Base-by-base conservation (phyloP, 768 basidiomycete genomes). In the Rubroboletus pulcherrimus region DNA sequence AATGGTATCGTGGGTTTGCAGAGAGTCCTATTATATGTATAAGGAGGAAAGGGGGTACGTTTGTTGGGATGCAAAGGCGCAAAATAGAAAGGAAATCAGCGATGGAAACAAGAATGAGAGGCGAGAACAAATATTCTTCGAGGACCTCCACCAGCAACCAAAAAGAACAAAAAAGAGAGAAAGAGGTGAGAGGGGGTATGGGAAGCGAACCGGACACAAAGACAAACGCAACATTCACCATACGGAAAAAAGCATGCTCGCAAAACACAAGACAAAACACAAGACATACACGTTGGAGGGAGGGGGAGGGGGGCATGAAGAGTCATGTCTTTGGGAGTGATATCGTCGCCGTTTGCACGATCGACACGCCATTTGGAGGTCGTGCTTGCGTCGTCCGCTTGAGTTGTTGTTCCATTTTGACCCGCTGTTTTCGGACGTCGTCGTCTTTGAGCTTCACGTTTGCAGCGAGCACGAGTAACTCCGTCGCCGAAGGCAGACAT, bases 391-490 rank as follows among this genome's bases (percentile, higher is more conserved):
- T 74, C 55, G 86, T 84, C 39, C 82, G 77, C 63, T 86, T 89
- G 33, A 84, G 76, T 57, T 86, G 84, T n/a, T 81, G 82, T 61
- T 88, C 86, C 75, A 91, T 81, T 66, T 91, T 91, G 33, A 78
- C 65, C 4, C 89, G 81, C 61, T 87, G 86, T 64, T 90, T 91
- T 29, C 83, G 80, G 15, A 92, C 58, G 55, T 91, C 89, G 54
- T 91, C 89, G 60, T 91, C 90, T 64, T 87, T 91, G 56, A 91
- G 69, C 67, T 87, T 90, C 58, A 87, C 73, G 3, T 80, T 76
- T n/a, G 80, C 73, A 0, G 81, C 80, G 8, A 85, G 77, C n/a
- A 81, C 70, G 33, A 91, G 69, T 57, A 91, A 78, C 1, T 78
- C 89, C 0, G 86, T 78, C 4, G 77, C 75, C 0, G 81, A 72